Evolutionary conservation across 1,284 basidiomycete species (phyloP).

Genomic region (Boletus semigastroideus): DNA sequence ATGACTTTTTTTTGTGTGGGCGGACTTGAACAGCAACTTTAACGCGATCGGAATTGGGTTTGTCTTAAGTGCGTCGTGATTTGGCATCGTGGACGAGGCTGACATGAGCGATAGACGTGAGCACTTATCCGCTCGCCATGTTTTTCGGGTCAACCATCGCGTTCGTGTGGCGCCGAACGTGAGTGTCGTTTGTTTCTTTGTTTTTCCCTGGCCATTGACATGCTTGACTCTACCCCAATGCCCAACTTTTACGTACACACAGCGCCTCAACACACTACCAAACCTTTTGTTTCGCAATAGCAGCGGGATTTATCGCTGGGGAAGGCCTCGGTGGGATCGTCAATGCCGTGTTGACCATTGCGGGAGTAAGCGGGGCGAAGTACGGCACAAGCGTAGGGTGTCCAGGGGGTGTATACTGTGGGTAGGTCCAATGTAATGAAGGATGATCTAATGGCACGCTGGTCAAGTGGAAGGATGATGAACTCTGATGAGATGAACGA

Average conservation of each 20-base stretch:
- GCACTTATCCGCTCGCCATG: constrained; percentile 11
- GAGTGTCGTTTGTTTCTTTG: background rate
- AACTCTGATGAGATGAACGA: no score
- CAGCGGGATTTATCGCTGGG: constrained; percentile 16
- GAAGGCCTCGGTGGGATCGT: constrained; percentile 17
- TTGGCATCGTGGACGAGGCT: background rate
- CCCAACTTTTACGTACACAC: background rate
- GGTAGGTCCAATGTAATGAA: background rate
- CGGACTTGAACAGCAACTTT: constrained; percentile 6
- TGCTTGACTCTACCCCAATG: no score
- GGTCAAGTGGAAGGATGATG: background rate
- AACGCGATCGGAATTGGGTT: constrained; percentile 17
- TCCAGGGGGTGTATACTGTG: constrained; percentile 12
- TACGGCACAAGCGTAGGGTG: constrained; percentile 11
- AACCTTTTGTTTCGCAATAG: background rate
- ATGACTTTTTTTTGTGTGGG: background rate
- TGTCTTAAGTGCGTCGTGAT: constrained; percentile 6
- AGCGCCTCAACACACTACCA: background rate
- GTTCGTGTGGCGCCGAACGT: background rate
- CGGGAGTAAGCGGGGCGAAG: constrained; percentile 1
- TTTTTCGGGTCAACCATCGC: constrained; percentile 14
- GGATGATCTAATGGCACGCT: background rate
- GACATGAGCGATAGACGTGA: constrained; percentile 1
- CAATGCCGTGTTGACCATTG: constrained; percentile 14
- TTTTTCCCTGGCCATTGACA: background rate